Evolutionary conservation across 129 eudicot genomes (phyloP).

Genomic region (Oenanthe sinensis): DNA sequence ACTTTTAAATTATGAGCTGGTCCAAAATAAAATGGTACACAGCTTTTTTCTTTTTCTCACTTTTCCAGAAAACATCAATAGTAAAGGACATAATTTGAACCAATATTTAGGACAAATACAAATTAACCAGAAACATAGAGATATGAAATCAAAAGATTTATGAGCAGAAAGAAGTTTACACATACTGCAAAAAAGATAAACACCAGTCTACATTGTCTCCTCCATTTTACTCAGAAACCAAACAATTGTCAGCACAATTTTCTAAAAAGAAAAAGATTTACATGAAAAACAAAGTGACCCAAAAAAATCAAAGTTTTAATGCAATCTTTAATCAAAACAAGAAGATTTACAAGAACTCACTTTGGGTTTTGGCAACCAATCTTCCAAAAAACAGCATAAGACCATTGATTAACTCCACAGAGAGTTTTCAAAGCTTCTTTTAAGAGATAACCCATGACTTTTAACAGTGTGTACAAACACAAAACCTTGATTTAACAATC

Average conservation of each 20-base stretch:
- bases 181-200: neutral
- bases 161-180: neutral
- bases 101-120: neutral
- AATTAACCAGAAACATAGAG: neutral
- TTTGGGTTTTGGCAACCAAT: constrained; percentile 85
- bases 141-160: neutral
- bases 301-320: neutral
- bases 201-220: constrained; percentile 2
- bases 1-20: neutral
- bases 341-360: constrained; percentile 26
- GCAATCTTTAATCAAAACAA: neutral
- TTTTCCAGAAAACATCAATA: neutral
- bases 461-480: neutral
- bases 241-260: constrained; percentile 5
- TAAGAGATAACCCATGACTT: constrained; percentile 59
- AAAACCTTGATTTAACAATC: constrained; percentile 1
- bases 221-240: neutral
- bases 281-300: neutral
- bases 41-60: neutral
- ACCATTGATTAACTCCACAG: constrained; percentile 86
- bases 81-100: neutral
- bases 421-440: constrained; percentile 80
- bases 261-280: constrained; percentile 3
- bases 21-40: constrained; percentile 4
- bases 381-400: constrained; percentile 94